A percentile compares a stretch with the other conserved stretches of the same genome.
phyloP scores from a whole-genome alignment of 352 stramenopile genomes.

The Phytophthora parvispora region DNA sequence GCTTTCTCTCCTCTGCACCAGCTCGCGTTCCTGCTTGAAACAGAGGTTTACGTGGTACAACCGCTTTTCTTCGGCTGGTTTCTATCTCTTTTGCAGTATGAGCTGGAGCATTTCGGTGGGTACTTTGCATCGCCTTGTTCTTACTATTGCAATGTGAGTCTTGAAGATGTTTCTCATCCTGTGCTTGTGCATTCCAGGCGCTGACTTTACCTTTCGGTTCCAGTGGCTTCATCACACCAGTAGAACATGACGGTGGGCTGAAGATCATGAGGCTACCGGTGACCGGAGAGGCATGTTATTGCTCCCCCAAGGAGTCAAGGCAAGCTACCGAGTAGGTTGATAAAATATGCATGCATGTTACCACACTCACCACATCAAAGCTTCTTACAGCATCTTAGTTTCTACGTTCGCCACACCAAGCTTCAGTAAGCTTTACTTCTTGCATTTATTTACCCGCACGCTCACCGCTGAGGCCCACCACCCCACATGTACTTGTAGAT shows the following conservation, averaged over 20 bases:
- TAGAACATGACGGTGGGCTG: too few relatives aligned
- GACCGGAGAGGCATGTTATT: too few relatives aligned
- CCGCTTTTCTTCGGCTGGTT: not conserved
- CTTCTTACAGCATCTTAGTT: constrained; percentile 9
- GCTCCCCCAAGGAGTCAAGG: not conserved
- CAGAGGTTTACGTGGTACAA: not conserved
- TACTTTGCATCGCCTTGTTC: too few relatives aligned
- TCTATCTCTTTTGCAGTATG: not conserved
- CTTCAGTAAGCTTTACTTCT: constrained; percentile 17
- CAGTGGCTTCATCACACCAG: not conserved
- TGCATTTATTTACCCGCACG: constrained; percentile 19
- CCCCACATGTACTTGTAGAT: constrained; percentile 91
- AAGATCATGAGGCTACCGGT: too few relatives aligned
- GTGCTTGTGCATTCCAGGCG: not conserved
- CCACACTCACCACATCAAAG: constrained; percentile 19
- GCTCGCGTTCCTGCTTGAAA: not conserved
- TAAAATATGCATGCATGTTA: constrained; percentile 27
- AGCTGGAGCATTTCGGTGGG: not conserved
- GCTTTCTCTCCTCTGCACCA: not conserved
- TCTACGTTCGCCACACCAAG: constrained; percentile 5
- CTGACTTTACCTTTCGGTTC: not conserved
- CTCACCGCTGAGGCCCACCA: constrained; percentile 34
- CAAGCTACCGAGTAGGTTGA: too few relatives aligned
- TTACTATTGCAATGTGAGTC: too few relatives aligned
- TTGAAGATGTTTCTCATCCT: too few relatives aligned